Conservation (phyloP, 129 eudicot species). For the Escallonia rubra region DNA sequence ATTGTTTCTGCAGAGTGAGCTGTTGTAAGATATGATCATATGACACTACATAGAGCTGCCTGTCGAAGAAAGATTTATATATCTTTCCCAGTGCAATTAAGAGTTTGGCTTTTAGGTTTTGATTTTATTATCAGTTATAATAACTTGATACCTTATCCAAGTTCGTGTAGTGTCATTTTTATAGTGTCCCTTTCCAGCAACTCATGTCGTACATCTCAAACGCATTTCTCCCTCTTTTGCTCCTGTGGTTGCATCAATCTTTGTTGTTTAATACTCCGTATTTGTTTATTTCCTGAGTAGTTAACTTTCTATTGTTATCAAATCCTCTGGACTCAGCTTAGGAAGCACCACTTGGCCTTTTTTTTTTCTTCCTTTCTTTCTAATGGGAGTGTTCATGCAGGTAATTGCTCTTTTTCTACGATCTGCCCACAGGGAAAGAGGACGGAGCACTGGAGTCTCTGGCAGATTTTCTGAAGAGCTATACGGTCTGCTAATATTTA, state of each 20-base stretch:
- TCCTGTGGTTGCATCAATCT: not conserved
- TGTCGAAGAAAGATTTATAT: no score
- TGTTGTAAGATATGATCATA: no score
- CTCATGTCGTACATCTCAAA: no score
- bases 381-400: constrained; percentile 34
- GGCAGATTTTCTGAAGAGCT: constrained; percentile 34
- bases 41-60: no score
- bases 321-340: not conserved
- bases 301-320: not conserved
- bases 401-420: constrained; percentile 73
- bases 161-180: no score
- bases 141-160: no score
- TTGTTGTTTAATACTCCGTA: no score
- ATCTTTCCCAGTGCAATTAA: no score
- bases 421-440: constrained; percentile 53
- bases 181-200: no score
- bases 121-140: no score
- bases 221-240: not conserved
- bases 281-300: not conserved
- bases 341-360: not conserved
- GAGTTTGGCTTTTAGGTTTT: no score
- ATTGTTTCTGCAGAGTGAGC: no score
- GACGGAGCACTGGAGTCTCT: constrained; percentile 23
- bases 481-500: constrained; percentile 38
- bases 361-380: not conserved